Base-by-base conservation (phyloP, 176 grass and related monocot genomes). In the Carex kokanica region DNA sequence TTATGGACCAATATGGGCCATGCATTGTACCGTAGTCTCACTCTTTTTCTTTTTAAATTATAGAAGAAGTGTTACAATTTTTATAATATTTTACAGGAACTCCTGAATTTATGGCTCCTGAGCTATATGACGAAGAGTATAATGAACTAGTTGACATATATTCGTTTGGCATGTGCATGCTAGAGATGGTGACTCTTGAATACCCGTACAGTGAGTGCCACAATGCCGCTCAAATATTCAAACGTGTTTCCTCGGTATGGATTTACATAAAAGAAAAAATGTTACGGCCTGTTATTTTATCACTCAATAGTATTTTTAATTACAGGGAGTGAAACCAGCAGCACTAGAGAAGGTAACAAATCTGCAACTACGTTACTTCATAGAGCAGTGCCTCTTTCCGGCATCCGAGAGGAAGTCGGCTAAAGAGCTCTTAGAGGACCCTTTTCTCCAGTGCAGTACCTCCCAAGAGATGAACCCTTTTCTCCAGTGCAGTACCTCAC, bases 321-420 rank as follows among this genome's bases (percentile, higher is more conserved):
- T 43, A 38, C 78, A 80, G 78, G 78, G 78, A 80, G 57, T 80
- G 57, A 80, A 61, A 27, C 78, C 78, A 52, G 78, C 55, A 36
- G 78, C 78, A 80, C 29, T 80, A 23, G 55, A 80, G 31, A 80
- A 80, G 17, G 90, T 99, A 85, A 66, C 70, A 69, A 84, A 93
- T 89, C 53, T 63, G 67, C 63, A 95, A 89, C 86, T 90, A 84
- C 90, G 88, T 17, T 57, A 57, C 11, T 95, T 99, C 83, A 93
- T 99, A 80, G 89, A 95, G 74, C 93, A 93, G 79, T 99, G 96
- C 74, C 85, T 99, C 73, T 86, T 88, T 89, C 77, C 88, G 80
- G 91, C 88, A 84, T 89, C 93, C n/a, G 83, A 99, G 71, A 99
- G 96, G 59, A 87, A 81, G 60, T 92, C 91, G 13, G 88, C 96